phyloP scores from a whole-genome alignment of 148 eudicot species.

The Rhododendron mucronatum region DNA sequence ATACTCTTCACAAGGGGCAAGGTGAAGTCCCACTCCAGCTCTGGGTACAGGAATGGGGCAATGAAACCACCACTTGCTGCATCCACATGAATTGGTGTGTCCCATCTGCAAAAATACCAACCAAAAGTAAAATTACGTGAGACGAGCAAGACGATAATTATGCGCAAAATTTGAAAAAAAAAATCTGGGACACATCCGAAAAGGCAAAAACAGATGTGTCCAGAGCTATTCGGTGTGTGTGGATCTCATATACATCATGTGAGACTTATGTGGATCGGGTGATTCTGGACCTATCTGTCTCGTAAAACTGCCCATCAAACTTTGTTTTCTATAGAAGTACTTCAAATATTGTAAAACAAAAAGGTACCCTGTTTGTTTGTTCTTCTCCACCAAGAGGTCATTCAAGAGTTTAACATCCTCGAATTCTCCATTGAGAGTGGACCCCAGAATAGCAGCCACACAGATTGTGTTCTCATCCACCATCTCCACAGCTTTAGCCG shows the following conservation, averaged over 20 bases:
- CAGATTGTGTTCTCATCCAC: constrained; percentile 17
- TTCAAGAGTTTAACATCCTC: constrained; percentile 16
- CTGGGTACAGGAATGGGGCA: constrained; percentile 70
- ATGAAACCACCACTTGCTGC: constrained; percentile 87
- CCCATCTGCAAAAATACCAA: constrained; percentile 42
- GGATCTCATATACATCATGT: not conserved
- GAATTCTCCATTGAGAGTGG: constrained; percentile 13
- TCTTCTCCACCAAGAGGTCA: constrained; percentile 5
- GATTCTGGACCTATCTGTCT: not conserved
- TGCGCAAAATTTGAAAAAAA: not conserved
- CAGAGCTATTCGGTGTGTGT: not conserved
- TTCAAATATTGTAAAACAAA: not conserved
- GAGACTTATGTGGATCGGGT: not conserved
- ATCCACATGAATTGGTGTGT: constrained; percentile 78
- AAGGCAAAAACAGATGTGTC: not conserved
- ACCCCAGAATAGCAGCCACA: constrained; percentile 12
- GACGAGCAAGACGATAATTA: too few relatives aligned
- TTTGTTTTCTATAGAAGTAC: not conserved
- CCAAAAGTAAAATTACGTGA: not conserved
- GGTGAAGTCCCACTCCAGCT: constrained; percentile 68
- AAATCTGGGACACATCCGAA: not conserved
- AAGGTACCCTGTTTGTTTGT: constrained; percentile 9
- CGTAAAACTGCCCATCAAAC: not conserved
- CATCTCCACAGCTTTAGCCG: constrained; percentile 12
- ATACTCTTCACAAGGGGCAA: constrained; percentile 67